phyloP scores from a whole-genome alignment of 139 green algal genomes.

The Edaphochlamys debaryana region DNA sequence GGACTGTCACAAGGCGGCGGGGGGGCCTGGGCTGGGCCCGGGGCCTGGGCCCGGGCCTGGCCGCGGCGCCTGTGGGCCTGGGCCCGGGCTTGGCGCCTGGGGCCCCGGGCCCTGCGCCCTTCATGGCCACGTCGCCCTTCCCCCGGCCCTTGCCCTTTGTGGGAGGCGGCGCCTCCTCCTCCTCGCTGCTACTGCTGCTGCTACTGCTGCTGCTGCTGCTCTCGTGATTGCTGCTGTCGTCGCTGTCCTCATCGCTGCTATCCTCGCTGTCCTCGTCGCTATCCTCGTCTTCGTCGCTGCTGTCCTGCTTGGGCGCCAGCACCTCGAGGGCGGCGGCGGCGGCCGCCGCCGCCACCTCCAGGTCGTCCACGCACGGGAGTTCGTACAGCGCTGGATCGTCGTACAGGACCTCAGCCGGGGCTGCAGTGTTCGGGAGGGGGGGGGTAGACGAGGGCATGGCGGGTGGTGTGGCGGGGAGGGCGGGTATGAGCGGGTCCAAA shows the following conservation, averaged over 20 bases:
- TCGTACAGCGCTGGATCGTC: conserved; percentile 39
- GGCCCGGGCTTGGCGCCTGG: too few species aligned
- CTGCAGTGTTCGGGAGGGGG: too few species aligned
- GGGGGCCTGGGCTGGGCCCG: too few species aligned
- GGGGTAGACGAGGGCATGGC: too few species aligned
- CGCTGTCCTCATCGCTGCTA: conserved; percentile 35
- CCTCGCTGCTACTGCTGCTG: neutral
- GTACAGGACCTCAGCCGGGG: neutral
- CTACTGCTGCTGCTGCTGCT: neutral
- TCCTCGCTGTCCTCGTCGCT: neutral
- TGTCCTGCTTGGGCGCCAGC: conserved; percentile 35
- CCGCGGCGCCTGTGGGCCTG: too few species aligned
- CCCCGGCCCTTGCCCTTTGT: neutral
- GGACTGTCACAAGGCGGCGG: too few species aligned
- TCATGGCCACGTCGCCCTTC: conserved; percentile 32
- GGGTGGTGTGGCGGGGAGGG: too few species aligned
- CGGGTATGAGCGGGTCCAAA: too few species aligned
- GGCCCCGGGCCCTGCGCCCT: too few species aligned
- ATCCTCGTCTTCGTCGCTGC: conserved; percentile 1
- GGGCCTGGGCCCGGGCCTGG: too few species aligned
- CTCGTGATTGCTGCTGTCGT: conserved; percentile 4
- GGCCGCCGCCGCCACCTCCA: conserved; percentile 74
- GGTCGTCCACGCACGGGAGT: conserved; percentile 72
- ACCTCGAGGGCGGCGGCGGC: conserved; percentile 70
- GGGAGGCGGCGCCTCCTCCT: neutral